Percentiles rank a stretch among this genome's conserved stretches.
Conservation (phyloP, 306 rosid genomes). For the Senna siamea region DNA sequence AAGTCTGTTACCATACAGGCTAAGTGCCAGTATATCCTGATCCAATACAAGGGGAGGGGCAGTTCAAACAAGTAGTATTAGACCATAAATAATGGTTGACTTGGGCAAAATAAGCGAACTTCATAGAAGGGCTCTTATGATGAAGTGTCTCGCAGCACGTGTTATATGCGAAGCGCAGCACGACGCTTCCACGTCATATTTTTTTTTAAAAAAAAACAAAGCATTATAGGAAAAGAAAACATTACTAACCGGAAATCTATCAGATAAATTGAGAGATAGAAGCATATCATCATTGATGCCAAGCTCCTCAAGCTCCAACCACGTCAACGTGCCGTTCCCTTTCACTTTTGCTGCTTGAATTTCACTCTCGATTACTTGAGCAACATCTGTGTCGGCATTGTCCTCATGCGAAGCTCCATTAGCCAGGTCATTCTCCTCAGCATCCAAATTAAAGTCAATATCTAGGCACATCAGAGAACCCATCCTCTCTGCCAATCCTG, state of each 20-base stretch:
- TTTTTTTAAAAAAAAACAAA: background rate
- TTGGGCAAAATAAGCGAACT: background rate
- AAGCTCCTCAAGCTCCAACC: constrained; percentile 95
- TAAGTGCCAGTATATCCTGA: constrained; percentile 82
- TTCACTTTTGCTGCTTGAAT: constrained; percentile 52
- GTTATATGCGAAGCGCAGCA: background rate
- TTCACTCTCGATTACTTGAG: constrained; percentile 59
- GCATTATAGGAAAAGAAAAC: background rate
- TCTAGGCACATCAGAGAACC: constrained; percentile 85
- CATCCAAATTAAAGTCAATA: constrained; percentile 47
- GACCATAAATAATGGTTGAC: constrained; percentile 7
- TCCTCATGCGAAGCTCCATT: constrained; percentile 30
- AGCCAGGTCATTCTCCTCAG: constrained; percentile 43
- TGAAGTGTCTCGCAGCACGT: background rate
- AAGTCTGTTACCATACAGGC: constrained; percentile 79
- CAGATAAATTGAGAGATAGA: constrained; percentile 58
- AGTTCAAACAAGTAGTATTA: constrained; percentile 5
- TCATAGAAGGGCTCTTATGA: background rate
- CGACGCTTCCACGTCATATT: background rate
- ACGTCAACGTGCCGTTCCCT: constrained; percentile 55
- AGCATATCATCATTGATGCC: constrained; percentile 71
- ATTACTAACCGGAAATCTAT: constrained; percentile 67
- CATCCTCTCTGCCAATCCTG: constrained; percentile 92
- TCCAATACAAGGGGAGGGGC: constrained; percentile 19
- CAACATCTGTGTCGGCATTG: constrained; percentile 44